Evolutionary conservation across 306 rosid genomes (phyloP), one percentile per base, ranked within the genome.

Genomic region (Malus sylvestris): DNA sequence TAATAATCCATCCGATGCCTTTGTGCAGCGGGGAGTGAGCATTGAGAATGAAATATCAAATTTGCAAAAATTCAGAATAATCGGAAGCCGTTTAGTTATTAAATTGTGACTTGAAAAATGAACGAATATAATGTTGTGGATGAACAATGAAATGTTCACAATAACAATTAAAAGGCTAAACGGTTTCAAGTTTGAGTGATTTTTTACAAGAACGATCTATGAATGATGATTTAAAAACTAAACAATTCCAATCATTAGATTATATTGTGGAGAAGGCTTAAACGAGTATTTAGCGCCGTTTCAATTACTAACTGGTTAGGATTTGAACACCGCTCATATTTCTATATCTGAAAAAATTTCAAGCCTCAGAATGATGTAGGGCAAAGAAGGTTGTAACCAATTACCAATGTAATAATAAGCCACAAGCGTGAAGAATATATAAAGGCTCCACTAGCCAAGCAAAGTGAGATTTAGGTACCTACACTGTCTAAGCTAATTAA

Each of bases 381-480:
- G 20, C 79, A 49, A 70, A 59, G 72, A 68, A 82, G 62, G 77
- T 63, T 62, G 80, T 23, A 40, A 77, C 60, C 35, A 52, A 74
- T 57, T 57, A 57, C 67, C 71, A 53, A 40, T 8, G 42, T 13
- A 44, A 40, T 38, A 53, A 55, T 60, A 29, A 51, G 14, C 68
- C 42, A 22, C 14, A 69, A 44, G 82, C 73, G 63, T 73, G 80
- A 59, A 53, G 71, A 71, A 67, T 33, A 70, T 30, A 52, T 72
- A 49, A 79, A 70, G 32, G 30, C 4, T 63, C 90, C 90, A 88
- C 89, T 84, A 78, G 3, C 15, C 15, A 27, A 88, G 77, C 90
- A 86, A 74, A 80, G 82, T 11, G 73, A 51, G 51, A 42, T 6
- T 33, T 11, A 65, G 66, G 52, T 70, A 18, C 35, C 4, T 10